phyloP scores from a whole-genome alignment of 2,329 filamentous ascomycete species.

The Madurella mycetomatis region DNA sequence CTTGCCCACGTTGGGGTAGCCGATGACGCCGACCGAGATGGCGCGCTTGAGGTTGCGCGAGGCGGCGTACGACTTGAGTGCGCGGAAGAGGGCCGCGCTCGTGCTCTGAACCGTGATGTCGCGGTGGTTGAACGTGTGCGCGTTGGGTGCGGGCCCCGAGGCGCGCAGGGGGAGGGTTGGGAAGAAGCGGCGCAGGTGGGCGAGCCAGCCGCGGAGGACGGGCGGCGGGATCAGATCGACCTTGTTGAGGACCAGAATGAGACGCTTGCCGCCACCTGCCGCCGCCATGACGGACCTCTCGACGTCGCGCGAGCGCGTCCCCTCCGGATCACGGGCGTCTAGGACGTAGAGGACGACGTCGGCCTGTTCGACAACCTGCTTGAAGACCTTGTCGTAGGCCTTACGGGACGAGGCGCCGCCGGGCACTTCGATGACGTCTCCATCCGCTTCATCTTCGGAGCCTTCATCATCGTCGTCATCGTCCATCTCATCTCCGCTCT shows the following conservation, averaged over 20 bases:
- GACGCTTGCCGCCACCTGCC: slow-evolving; percentile 73
- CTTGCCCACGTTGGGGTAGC: slow-evolving; percentile 94
- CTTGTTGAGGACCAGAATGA: slow-evolving; percentile 93
- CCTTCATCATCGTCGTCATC: slow-evolving; percentile 54
- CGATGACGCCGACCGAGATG: slow-evolving; percentile 87
- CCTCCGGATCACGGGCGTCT: slow-evolving; percentile 86
- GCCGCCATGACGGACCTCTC: slow-evolving; percentile 91
- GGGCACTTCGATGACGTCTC: slow-evolving; percentile 46
- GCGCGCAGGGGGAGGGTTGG: slow-evolving; percentile 86
- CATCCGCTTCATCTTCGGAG: slow-evolving; percentile 50
- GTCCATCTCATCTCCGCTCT: slow-evolving; percentile 55
- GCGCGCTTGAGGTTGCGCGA: slow-evolving; percentile 81
- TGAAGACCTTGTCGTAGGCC: slow-evolving; percentile 94
- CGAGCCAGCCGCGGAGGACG: slow-evolving; percentile 79
- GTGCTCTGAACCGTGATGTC: slow-evolving; percentile 83
- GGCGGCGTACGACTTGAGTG: slow-evolving; percentile 83
- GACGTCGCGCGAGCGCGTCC: slow-evolving; percentile 83
- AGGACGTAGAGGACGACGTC: slow-evolving; percentile 92
- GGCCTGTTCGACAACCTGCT: slow-evolving; percentile 81
- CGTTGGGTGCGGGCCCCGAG: slow-evolving; percentile 75
- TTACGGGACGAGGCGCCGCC: slow-evolving; percentile 65
- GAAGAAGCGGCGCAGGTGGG: slow-evolving; percentile 81
- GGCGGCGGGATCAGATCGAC: slow-evolving; percentile 82
- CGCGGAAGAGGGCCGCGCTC: slow-evolving; percentile 77
- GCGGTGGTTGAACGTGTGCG: slow-evolving; percentile 88